Evolutionary conservation across 805 yeast species (phyloP).

Genomic region (Wickerhamiella brachini): DNA sequence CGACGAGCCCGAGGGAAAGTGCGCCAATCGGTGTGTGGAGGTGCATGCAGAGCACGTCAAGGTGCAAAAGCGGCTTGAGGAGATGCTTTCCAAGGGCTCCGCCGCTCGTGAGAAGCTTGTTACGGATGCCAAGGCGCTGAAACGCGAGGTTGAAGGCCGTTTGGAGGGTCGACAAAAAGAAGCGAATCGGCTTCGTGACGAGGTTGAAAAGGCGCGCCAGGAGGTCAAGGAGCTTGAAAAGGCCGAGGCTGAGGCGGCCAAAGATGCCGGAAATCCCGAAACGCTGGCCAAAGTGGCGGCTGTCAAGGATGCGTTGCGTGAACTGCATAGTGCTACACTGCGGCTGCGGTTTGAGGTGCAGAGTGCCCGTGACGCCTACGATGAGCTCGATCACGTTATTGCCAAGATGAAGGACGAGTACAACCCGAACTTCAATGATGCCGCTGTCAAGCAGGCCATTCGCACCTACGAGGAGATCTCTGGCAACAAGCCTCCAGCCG

Average conservation of each 20-base stretch:
- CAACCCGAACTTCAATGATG: conserved; percentile 75
- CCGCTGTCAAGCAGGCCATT: conserved; percentile 67
- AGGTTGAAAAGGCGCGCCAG: conserved; percentile 19
- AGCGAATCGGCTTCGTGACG: conserved; percentile 14
- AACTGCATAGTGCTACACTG: conserved; percentile 8
- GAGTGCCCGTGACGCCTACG: conserved; percentile 6
- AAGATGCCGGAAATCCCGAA: background rate
- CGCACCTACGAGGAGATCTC: conserved; percentile 25
- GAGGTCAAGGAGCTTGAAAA: conserved; percentile 21
- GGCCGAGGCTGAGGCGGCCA: conserved; percentile 2
- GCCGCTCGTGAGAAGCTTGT: conserved; percentile 23
- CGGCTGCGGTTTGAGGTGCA: conserved; percentile 5
- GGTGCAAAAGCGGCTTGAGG: conserved; percentile 13
- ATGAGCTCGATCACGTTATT: conserved; percentile 27
- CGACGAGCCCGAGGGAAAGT: conserved; percentile 49
- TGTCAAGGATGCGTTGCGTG: conserved; percentile 11
- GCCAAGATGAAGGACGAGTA: conserved; percentile 40
- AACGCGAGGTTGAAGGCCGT: conserved; percentile 2
- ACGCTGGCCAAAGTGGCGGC: conserved; percentile 11
- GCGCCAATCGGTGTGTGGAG: conserved; percentile 43
- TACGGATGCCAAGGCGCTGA: conserved; percentile 15
- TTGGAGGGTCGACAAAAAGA: conserved; percentile 1
- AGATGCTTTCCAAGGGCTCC: conserved; percentile 25
- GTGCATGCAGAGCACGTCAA: conserved; percentile 31
- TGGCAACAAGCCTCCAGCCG: background rate